A percentile compares a stretch with the other conserved stretches of the same genome.
phyloP scores from a whole-genome alignment of 495 filamentous ascomycete species.

The Staphylotrichum longicolle region DNA sequence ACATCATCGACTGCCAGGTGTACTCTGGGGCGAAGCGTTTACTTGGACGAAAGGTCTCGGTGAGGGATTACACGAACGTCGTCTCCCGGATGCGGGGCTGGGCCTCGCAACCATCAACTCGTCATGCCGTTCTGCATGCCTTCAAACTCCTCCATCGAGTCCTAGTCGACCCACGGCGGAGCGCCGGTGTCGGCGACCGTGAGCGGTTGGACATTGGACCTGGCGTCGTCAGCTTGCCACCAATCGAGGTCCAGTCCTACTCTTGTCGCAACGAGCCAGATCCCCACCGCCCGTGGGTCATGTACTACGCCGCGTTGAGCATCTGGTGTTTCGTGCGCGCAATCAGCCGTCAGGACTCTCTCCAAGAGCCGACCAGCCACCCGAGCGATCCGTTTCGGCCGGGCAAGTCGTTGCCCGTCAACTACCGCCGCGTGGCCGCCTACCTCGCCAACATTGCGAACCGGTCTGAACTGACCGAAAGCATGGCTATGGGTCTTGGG shows the following conservation, averaged over 20 bases:
- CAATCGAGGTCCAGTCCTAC: conserved; percentile 51
- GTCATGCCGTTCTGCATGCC: conserved; percentile 90
- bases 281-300: conserved; percentile 91
- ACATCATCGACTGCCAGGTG: conserved; percentile 92
- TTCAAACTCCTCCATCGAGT: conserved; percentile 81
- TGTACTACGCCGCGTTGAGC: conserved; percentile 87
- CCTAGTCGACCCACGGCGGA: conserved; percentile 54
- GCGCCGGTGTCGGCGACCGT: conserved; percentile 31
- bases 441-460: conserved; percentile 45
- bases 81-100: conserved; percentile 79
- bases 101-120: conserved; percentile 78
- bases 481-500: conserved; percentile 31
- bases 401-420: conserved; percentile 26
- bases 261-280: conserved; percentile 82
- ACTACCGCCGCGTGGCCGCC: conserved; percentile 36
- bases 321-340: conserved; percentile 94
- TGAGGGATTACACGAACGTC: conserved; percentile 72
- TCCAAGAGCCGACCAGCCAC: conserved; percentile 25
- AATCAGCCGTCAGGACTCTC: conserved; percentile 57
- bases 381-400: conserved; percentile 18
- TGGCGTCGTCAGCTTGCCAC: conserved; percentile 30
- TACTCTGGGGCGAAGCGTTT: conserved; percentile 81
- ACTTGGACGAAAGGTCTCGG: conserved; percentile 80
- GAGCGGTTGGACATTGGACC: conserved; percentile 27
- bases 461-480: conserved; percentile 39